Conservation (phyloP, 805 yeast genomes). For the Saccharomycopsis sp. region DNA sequence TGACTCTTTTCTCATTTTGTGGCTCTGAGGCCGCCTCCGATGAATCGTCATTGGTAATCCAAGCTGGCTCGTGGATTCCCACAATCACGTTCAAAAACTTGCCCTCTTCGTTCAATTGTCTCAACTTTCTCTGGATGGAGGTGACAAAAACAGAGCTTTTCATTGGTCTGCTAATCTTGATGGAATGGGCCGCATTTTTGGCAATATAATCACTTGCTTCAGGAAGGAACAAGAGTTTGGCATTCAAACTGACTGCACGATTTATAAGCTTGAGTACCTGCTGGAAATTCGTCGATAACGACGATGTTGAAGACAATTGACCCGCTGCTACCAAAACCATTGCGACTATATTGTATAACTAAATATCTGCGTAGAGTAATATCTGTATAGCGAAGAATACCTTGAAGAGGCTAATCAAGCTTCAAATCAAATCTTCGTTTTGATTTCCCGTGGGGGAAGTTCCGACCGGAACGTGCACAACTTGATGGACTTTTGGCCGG, state of each 20-base stretch:
- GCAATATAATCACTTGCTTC: constrained; percentile 92
- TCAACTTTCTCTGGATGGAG: constrained; percentile 42
- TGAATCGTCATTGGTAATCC: constrained; percentile 25
- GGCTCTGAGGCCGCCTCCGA: neutral
- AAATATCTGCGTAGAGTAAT: no score
- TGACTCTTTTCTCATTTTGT: constrained; percentile 38
- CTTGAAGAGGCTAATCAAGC: no score
- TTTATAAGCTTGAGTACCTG: constrained; percentile 52
- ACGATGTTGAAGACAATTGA: constrained; percentile 72
- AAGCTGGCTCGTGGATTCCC: constrained; percentile 81
- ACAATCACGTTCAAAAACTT: constrained; percentile 60
- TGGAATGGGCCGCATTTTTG: constrained; percentile 58
- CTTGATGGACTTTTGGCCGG: neutral
- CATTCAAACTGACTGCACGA: constrained; percentile 56
- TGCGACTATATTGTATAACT: neutral
- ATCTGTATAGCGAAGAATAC: no score
- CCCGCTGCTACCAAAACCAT: constrained; percentile 75
- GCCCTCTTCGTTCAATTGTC: constrained; percentile 32
- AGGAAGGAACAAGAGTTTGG: constrained; percentile 73
- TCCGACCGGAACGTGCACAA: neutral
- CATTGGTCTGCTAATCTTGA: constrained; percentile 45
- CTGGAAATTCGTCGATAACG: constrained; percentile 50
- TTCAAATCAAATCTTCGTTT: no score
- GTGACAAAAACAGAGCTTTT: constrained; percentile 37
- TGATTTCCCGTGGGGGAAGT: no score